Conservation (phyloP, 139 green algal genomes). For the Picochlorum sp. region DNA sequence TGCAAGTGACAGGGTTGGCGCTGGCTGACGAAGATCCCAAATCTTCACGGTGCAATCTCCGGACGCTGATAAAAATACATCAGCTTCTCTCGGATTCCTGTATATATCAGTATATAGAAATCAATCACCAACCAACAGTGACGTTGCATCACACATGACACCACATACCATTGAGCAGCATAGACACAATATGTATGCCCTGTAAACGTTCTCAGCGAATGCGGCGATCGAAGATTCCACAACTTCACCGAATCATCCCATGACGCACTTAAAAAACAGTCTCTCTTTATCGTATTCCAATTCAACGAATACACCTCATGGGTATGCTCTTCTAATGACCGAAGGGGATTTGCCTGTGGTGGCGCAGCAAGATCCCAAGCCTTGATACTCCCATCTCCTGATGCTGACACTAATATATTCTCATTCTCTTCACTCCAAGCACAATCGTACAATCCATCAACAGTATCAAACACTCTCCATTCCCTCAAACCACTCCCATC, state of each 20-base stretch:
- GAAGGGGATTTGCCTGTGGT: slow-evolving; percentile 74
- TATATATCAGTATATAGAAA: background rate
- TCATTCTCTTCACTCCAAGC: slow-evolving; percentile 94
- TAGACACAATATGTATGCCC: slow-evolving; percentile 98
- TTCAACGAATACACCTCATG: slow-evolving; percentile 81
- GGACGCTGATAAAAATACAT: slow-evolving; percentile 73
- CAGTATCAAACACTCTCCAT: slow-evolving; percentile 81
- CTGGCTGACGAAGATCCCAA: slow-evolving; percentile 77
- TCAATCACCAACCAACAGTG: background rate
- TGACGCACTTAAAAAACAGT: slow-evolving; percentile 78
- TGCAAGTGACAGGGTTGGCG: slow-evolving; percentile 65
- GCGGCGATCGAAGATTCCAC: slow-evolving; percentile 58
- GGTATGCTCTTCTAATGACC: slow-evolving; percentile 77
- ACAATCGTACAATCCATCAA: slow-evolving; percentile 94
- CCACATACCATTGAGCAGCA: slow-evolving; percentile 66
- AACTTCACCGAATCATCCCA: slow-evolving; percentile 97
- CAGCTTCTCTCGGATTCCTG: slow-evolving; percentile 67
- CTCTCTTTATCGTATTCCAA: slow-evolving; percentile 79
- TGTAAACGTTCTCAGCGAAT: slow-evolving; percentile 62
- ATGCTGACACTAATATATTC: slow-evolving; percentile 81
- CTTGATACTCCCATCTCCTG: slow-evolving; percentile 91
- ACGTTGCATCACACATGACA: background rate
- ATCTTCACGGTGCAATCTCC: slow-evolving; percentile 78
- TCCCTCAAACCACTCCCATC: slow-evolving; percentile 49
- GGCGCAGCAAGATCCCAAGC: slow-evolving; percentile 76